phyloP scores from a whole-genome alignment of 441 rosid species.

The Gossypium davidsonii region DNA sequence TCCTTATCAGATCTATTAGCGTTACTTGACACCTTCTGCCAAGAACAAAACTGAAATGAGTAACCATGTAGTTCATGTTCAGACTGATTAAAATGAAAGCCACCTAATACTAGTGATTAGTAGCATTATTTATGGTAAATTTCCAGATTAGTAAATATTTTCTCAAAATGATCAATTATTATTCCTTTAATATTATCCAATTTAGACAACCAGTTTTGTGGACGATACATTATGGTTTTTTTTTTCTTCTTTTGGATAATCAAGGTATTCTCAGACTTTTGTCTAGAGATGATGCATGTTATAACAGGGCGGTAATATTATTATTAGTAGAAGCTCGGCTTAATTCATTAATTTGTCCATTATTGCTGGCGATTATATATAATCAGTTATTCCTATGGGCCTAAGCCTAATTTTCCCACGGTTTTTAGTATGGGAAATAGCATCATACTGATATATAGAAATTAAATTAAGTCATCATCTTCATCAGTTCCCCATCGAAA shows the following conservation, averaged over 20 bases:
- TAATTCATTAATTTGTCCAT: not conserved
- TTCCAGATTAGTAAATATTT: not conserved
- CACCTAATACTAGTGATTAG: not conserved
- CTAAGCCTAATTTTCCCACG: not conserved
- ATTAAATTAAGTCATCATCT: no score
- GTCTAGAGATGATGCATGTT: not conserved
- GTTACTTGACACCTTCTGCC: conserved; percentile 27
- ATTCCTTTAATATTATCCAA: not conserved
- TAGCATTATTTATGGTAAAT: not conserved
- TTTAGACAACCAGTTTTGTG: no score
- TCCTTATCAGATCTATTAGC: conserved; percentile 31
- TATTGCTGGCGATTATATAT: not conserved
- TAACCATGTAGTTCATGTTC: not conserved
- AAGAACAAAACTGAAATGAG: not conserved
- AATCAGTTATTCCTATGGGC: not conserved
- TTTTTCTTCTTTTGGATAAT: no score
- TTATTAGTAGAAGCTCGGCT: not conserved
- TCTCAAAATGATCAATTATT: not conserved
- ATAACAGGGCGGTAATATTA: not conserved
- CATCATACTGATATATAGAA: not conserved
- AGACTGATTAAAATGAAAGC: not conserved
- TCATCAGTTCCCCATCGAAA: no score
- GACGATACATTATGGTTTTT: no score
- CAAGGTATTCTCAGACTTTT: not conserved
- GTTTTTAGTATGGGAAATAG: not conserved